Percentiles rank a stretch among this genome's conserved stretches.
Evolutionary conservation across 352 stramenopile genomes (phyloP).

Genomic region (Phytophthora nicotianae): DNA sequence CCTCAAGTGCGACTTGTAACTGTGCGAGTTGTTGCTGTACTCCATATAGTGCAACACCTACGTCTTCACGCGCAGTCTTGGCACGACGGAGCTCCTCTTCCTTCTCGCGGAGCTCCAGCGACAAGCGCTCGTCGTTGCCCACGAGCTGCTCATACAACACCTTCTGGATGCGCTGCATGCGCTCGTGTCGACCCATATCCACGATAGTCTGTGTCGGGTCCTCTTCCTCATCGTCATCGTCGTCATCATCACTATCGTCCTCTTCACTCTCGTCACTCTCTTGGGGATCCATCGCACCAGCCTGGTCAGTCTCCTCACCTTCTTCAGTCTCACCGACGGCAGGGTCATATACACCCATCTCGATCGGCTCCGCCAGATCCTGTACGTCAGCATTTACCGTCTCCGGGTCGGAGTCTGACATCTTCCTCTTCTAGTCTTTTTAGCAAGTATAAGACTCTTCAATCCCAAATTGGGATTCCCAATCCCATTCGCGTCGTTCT

Average conservation of each 20-base stretch:
- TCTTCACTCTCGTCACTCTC: conserved; percentile 47
- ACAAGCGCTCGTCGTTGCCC: conserved; percentile 74
- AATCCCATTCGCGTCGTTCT: conserved; percentile 27
- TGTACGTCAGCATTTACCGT: conserved; percentile 7
- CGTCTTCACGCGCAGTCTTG: conserved; percentile 83
- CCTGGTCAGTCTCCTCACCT: conserved; percentile 8
- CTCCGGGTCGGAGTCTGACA: conserved; percentile 10
- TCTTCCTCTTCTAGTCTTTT: conserved; percentile 5
- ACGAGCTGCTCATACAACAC: conserved; percentile 81
- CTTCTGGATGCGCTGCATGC: conserved; percentile 89
- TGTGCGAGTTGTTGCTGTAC: conserved; percentile 95
- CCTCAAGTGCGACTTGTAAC: conserved; percentile 91
- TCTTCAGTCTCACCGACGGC: conserved; percentile 12
- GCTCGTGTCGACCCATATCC: conserved; percentile 75
- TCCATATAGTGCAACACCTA: conserved; percentile 93
- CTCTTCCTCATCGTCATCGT: conserved; percentile 65
- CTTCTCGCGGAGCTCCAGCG: conserved; percentile 77
- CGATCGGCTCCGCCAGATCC: not conserved
- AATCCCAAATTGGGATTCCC: too few species aligned
- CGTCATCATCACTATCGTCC: conserved; percentile 50
- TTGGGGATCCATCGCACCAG: conserved; percentile 3
- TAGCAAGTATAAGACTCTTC: conserved; percentile 8
- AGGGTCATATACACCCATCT: conserved; percentile 7
- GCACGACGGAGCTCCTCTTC: conserved; percentile 73
- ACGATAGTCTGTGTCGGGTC: conserved; percentile 83